phyloP scores from a whole-genome alignment of 2,329 filamentous ascomycete genomes.

The Blastomyces emzantsi region DNA sequence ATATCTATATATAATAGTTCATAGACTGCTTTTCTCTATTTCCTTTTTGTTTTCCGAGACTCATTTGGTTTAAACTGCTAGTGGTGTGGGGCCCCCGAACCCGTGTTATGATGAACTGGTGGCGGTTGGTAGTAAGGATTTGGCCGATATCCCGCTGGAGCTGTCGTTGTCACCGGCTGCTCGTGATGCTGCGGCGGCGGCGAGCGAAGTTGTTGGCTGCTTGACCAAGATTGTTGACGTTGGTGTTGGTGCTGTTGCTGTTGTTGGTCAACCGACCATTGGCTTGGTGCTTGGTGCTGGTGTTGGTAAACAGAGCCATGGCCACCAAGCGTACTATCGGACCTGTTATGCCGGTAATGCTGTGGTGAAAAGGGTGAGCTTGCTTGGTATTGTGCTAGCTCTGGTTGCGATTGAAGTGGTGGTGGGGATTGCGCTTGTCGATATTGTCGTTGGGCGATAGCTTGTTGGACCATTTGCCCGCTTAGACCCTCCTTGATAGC shows the following conservation, averaged over 20 bases:
- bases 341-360: conserved; percentile 13
- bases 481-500: conserved; percentile 60
- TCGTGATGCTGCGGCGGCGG: conserved; percentile 11
- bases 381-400: conserved; percentile 28
- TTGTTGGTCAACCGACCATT: neutral
- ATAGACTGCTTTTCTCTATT: neutral
- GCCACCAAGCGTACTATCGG: conserved; percentile 2
- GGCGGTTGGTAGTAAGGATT: conserved; percentile 10
- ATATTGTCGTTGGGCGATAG: conserved; percentile 60
- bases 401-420: conserved; percentile 21
- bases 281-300: conserved; percentile 12
- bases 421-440: conserved; percentile 35
- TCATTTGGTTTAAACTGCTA: conserved; percentile 1
- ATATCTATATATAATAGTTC: neutral
- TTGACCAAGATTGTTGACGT: conserved; percentile 7
- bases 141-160: conserved; percentile 3
- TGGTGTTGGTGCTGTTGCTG: conserved; percentile 4
- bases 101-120: neutral
- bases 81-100: neutral
- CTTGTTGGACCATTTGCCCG: conserved; percentile 62
- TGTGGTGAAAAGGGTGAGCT: conserved; percentile 12
- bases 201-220: conserved; percentile 10
- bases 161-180: conserved; percentile 8
- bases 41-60: neutral
- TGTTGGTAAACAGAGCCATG: conserved; percentile 8